Conservation (phyloP, 2,329 filamentous ascomycete genomes). For the Beauveria sp. region DNA sequence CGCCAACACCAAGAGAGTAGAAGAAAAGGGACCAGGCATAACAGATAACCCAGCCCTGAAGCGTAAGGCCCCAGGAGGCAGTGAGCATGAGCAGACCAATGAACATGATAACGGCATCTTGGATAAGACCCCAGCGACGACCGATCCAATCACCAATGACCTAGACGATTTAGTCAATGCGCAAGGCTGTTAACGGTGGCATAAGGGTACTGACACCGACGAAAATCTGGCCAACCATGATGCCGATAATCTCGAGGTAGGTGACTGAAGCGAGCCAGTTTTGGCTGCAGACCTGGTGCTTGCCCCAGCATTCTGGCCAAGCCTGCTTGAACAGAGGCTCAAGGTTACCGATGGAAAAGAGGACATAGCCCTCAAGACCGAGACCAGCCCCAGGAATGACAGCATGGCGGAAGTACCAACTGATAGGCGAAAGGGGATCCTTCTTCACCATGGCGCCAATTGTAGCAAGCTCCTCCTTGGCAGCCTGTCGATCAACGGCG, state of each 20-base stretch:
- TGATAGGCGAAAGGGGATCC: slow-evolving; percentile 76
- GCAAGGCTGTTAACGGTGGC: background rate
- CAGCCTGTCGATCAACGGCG: slow-evolving; percentile 64
- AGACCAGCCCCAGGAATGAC: slow-evolving; percentile 89
- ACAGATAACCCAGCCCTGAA: slow-evolving; percentile 95
- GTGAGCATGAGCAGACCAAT: slow-evolving; percentile 86
- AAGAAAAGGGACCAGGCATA: slow-evolving; percentile 94
- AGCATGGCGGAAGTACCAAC: slow-evolving; percentile 83
- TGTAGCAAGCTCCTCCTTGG: slow-evolving; percentile 54
- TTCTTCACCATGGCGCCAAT: slow-evolving; percentile 78
- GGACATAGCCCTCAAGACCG: slow-evolving; percentile 87
- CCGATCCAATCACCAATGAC: slow-evolving; percentile 67
- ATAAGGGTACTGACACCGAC: slow-evolving; percentile 56
- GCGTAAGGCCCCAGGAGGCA: slow-evolving; percentile 76
- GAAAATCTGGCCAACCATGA: slow-evolving; percentile 85
- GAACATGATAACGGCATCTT: slow-evolving; percentile 92
- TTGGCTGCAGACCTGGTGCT: slow-evolving; percentile 56
- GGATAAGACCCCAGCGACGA: slow-evolving; percentile 89
- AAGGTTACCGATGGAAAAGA: slow-evolving; percentile 95
- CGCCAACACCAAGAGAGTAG: slow-evolving; percentile 57
- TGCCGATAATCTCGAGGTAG: slow-evolving; percentile 89
- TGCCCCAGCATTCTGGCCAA: slow-evolving; percentile 74
- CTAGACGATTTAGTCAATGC: slow-evolving; percentile 22
- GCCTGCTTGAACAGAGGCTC: slow-evolving; percentile 69
- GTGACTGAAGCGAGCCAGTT: slow-evolving; percentile 81